A percentile compares a stretch with the other conserved stretches of the same genome.
Conservation (phyloP, 2,329 filamentous ascomycete species). For the Monosporascus cannonballus region DNA sequence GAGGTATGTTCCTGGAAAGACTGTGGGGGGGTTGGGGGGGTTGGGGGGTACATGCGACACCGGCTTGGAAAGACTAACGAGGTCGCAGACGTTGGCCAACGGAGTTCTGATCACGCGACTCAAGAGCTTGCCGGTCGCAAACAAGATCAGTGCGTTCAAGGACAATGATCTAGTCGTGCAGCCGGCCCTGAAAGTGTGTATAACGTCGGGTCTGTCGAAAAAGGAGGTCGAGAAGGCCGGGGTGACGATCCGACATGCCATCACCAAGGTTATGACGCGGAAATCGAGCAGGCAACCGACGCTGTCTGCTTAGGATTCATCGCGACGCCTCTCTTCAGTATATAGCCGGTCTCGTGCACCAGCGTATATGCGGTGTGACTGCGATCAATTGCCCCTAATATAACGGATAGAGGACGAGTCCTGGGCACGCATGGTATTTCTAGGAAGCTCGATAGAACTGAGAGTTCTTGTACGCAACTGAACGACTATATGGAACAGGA, state of each 20-base stretch:
- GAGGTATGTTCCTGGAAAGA: too few species aligned
- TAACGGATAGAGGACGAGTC: not conserved
- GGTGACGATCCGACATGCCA: slow-evolving; percentile 78
- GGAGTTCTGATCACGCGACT: slow-evolving; percentile 83
- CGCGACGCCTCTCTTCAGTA: slow-evolving; percentile 7
- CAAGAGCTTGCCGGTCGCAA: slow-evolving; percentile 67
- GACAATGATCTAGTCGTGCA: slow-evolving; percentile 64
- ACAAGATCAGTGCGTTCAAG: slow-evolving; percentile 56
- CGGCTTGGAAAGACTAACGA: slow-evolving; percentile 2
- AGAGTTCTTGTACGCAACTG: not conserved
- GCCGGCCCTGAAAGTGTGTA: slow-evolving; percentile 84
- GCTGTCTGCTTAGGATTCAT: slow-evolving; percentile 24
- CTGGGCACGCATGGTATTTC: not conserved
- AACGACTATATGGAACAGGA: not conserved
- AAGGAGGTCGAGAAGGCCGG: slow-evolving; percentile 97
- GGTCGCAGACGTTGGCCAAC: slow-evolving; percentile 67
- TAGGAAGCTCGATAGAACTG: not conserved
- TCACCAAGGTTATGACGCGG: slow-evolving; percentile 81
- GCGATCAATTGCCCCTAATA: not conserved
- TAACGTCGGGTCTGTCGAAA: slow-evolving; percentile 80
- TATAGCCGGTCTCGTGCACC: not conserved
- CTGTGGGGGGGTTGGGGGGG: not conserved
- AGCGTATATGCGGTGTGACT: too few species aligned
- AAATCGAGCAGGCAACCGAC: slow-evolving; percentile 47
- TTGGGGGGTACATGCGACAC: not conserved